Conservation (phyloP, 2,329 filamentous ascomycete genomes). For the Diaporthe eres region DNA sequence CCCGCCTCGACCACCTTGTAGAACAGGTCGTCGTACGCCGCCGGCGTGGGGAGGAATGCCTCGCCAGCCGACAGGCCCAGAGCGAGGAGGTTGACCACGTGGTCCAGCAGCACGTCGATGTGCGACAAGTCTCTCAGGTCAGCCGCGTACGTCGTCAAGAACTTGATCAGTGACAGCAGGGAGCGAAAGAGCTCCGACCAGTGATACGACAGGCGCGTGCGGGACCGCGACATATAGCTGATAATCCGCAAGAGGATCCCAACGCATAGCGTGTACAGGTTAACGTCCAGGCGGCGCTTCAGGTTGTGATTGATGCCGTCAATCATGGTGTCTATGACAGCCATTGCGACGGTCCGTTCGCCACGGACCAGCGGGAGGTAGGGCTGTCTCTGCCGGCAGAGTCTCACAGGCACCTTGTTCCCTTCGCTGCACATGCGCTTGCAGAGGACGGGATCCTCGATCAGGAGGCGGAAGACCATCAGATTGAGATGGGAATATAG, state of each 20-base stretch:
- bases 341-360: constrained; percentile 80
- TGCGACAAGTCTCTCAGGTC: constrained; percentile 80
- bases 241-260: constrained; percentile 87
- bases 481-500: constrained; percentile 89
- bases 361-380: constrained; percentile 82
- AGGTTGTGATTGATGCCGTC: constrained; percentile 97
- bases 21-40: constrained; percentile 95
- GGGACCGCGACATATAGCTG: constrained; percentile 85
- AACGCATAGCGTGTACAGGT: constrained; percentile 85
- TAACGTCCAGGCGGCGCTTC: constrained; percentile 84
- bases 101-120: constrained; percentile 81
- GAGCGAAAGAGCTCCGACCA: constrained; percentile 97
- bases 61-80: constrained; percentile 90
- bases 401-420: constrained; percentile 78
- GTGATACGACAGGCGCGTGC: constrained; percentile 88
- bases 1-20: constrained; percentile 98
- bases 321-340: constrained; percentile 87
- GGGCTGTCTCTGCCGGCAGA: constrained; percentile 91
- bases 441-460: constrained; percentile 86
- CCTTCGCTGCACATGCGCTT: constrained; percentile 89
- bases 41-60: constrained; percentile 87
- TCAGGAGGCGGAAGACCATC: constrained; percentile 85
- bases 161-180: constrained; percentile 88
- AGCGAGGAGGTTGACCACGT: constrained; percentile 85
- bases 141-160: constrained; percentile 86